phyloP scores from a whole-genome alignment of 306 rosid genomes.

The Mimosa bimucronata region DNA sequence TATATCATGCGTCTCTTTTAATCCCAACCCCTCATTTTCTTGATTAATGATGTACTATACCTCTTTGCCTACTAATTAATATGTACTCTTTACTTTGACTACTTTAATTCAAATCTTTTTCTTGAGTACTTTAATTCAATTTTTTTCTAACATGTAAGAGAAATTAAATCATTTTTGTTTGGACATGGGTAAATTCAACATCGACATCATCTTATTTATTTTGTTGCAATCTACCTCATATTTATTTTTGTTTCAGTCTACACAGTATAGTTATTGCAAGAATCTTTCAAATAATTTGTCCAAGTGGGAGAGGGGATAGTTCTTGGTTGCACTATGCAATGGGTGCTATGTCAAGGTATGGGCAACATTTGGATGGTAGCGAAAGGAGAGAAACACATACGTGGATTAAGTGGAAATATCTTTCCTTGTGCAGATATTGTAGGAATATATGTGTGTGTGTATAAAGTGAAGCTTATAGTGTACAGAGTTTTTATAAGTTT shows the following conservation, averaged over 20 bases:
- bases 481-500: too few relatives aligned
- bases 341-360: background rate
- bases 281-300: background rate
- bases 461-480: background rate
- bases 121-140: background rate
- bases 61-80: background rate
- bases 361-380: background rate
- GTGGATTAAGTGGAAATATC: background rate
- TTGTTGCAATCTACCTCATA: background rate
- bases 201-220: background rate
- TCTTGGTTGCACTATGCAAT: background rate
- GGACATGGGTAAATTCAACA: background rate
- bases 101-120: too few relatives aligned
- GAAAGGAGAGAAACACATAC: background rate
- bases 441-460: background rate
- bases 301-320: background rate
- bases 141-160: background rate
- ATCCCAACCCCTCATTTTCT: background rate
- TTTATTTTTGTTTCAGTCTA: background rate
- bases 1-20: background rate
- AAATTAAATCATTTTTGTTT: background rate
- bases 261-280: background rate
- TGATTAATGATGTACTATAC: background rate
- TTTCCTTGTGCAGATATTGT: background rate
- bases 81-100: too few relatives aligned